Evolutionary conservation across 1,284 basidiomycete genomes (phyloP).

Genomic region (Sphaerobolus stellatus): DNA sequence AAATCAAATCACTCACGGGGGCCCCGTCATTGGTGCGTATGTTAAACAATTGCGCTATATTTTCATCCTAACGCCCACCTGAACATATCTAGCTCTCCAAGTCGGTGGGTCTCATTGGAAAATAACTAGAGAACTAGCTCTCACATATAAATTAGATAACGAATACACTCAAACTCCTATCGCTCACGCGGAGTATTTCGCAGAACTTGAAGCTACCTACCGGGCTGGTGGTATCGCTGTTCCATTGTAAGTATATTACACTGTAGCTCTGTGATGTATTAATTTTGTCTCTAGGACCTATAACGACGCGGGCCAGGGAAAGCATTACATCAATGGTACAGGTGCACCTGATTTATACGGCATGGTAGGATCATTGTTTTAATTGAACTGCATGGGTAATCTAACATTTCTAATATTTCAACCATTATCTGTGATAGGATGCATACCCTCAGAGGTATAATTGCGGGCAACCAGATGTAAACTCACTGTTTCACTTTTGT

Average conservation of each 20-base stretch:
- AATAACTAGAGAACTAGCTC: not conserved
- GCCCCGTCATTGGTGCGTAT: conserved; percentile 67
- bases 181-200: conserved; percentile 62
- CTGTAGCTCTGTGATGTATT: not conserved
- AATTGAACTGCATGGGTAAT: not conserved
- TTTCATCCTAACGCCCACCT: not conserved
- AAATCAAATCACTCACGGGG: conserved; percentile 68
- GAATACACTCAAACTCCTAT: conserved; percentile 60
- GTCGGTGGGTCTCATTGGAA: conserved; percentile 62
- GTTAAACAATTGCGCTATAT: not conserved
- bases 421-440: too few relatives aligned
- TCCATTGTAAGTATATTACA: conserved; percentile 40
- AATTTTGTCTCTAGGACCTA: conserved; percentile 42
- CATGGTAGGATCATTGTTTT: conserved; percentile 28
- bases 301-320: conserved; percentile 54
- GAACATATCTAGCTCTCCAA: conserved; percentile 53
- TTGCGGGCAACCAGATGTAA: conserved; percentile 57
- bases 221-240: conserved; percentile 58
- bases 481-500: not conserved
- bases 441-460: conserved; percentile 73
- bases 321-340: conserved; percentile 20
- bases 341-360: conserved; percentile 57
- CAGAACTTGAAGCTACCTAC: conserved; percentile 58
- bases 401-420: conserved; percentile 12
- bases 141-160: conserved; percentile 52